Conservation (phyloP, 23 red algal species). For the Cyanidium caldarium region DNA sequence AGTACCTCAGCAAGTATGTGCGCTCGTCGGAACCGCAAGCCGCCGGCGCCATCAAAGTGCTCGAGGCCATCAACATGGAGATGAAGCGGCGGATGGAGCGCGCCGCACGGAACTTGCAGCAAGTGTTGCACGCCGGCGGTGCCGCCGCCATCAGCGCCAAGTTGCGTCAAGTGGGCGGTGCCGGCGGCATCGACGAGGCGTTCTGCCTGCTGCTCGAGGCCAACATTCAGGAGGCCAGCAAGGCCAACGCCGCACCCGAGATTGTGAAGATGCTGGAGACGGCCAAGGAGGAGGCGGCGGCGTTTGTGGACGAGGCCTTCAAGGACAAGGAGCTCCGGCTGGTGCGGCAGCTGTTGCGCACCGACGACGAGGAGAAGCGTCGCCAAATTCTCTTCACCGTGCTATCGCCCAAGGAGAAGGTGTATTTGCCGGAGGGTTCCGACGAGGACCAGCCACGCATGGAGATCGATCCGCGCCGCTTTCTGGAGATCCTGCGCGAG, state of each 20-base stretch:
- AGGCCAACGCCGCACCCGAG: conserved; percentile 22
- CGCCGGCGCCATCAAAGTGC: neutral
- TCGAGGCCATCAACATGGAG: conserved; percentile 38
- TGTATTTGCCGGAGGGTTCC: conserved; percentile 36
- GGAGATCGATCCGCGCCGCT: conserved; percentile 53
- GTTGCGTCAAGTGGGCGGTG: conserved; percentile 23
- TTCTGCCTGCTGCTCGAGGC: conserved; percentile 71
- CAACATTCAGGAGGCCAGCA: conserved; percentile 70
- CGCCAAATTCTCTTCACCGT: conserved; percentile 38
- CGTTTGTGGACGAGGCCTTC: conserved; percentile 32
- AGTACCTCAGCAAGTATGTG: conserved; percentile 34
- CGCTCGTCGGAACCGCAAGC: neutral
- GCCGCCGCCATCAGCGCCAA: conserved; percentile 30
- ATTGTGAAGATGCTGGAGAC: conserved; percentile 31
- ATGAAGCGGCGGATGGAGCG: conserved; percentile 52
- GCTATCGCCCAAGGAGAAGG: conserved; percentile 27
- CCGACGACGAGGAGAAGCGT: conserved; percentile 37
- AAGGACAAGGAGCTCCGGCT: conserved; percentile 59
- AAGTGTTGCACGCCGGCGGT: conserved; percentile 28
- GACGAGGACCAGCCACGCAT: neutral
- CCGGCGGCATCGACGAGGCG: conserved; percentile 76
- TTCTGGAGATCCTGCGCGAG: conserved; percentile 50
- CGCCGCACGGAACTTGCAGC: conserved; percentile 21
- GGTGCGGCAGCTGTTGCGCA: conserved; percentile 61
- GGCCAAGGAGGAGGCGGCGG: conserved; percentile 37